phyloP scores from a whole-genome alignment of 2,329 filamentous ascomycete species.

The Cryphonectria japonica region DNA sequence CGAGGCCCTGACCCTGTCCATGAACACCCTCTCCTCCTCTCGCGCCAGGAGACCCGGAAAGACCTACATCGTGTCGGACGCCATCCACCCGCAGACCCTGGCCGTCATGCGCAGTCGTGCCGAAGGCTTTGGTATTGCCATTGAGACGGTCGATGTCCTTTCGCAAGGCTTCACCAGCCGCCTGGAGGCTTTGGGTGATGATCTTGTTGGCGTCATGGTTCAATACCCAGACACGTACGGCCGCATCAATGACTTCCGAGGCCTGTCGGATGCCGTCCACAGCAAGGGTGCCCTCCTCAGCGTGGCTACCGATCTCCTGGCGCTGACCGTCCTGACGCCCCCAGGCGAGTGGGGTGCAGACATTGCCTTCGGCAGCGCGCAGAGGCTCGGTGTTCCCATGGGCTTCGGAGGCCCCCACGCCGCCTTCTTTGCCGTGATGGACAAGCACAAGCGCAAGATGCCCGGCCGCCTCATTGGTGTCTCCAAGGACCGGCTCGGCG shows the following conservation, averaged over 20 bases:
- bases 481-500: constrained; percentile 86
- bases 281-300: constrained; percentile 77
- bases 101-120: constrained; percentile 83
- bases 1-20: constrained; percentile 92
- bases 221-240: constrained; percentile 94
- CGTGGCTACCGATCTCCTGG: constrained; percentile 86
- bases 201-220: constrained; percentile 86
- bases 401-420: constrained; percentile 95
- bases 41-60: constrained; percentile 76
- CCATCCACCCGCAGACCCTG: constrained; percentile 84
- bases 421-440: constrained; percentile 90
- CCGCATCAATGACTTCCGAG: constrained; percentile 74
- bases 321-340: constrained; percentile 83
- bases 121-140: constrained; percentile 85
- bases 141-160: constrained; percentile 74
- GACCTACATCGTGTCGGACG: constrained; percentile 81
- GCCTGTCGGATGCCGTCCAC: constrained; percentile 77
- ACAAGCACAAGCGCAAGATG: constrained; percentile 93
- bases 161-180: constrained; percentile 62
- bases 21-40: constrained; percentile 73
- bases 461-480: constrained; percentile 88
- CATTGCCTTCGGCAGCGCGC: constrained; percentile 90
- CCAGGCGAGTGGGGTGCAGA: constrained; percentile 95
- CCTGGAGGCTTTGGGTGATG: constrained; percentile 75
- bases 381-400: constrained; percentile 89